Conservation (phyloP, 2,329 filamentous ascomycete genomes). For the Daldinia sp. region DNA sequence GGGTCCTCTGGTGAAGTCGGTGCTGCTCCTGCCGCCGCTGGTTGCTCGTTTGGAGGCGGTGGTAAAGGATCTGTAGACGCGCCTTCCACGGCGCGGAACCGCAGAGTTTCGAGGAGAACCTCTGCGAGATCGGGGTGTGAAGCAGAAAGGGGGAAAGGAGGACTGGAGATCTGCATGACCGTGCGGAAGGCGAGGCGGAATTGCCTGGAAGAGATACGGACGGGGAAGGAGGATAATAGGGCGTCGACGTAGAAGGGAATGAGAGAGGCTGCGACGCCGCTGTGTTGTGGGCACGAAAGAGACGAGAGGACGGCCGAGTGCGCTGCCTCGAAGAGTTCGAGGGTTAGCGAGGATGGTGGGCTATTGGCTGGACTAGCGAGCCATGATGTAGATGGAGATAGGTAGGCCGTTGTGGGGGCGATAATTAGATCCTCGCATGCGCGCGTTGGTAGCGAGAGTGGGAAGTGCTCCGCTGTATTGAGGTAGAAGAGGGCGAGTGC, state of each 20-base stretch:
- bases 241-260: conserved; percentile 86
- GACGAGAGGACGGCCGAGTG: conserved; percentile 84
- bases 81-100: conserved; percentile 65
- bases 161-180: conserved; percentile 80
- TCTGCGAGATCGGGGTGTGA: conserved; percentile 81
- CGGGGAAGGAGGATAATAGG: conserved; percentile 80
- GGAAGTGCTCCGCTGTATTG: conserved; percentile 85
- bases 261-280: conserved; percentile 72
- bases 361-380: conserved; percentile 44
- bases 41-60: conserved; percentile 42
- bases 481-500: conserved; percentile 88
- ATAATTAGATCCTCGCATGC: conserved; percentile 78
- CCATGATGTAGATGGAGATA: conserved; percentile 54
- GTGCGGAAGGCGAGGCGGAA: conserved; percentile 90
- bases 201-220: conserved; percentile 80
- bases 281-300: conserved; percentile 81
- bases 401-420: conserved; percentile 76
- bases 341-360: conserved; percentile 54
- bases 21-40: conserved; percentile 41
- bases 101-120: conserved; percentile 79
- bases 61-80: conserved; percentile 55
- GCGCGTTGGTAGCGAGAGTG: conserved; percentile 70
- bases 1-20: conserved; percentile 45
- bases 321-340: conserved; percentile 82
- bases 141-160: conserved; percentile 77